Evolutionary conservation across 1,284 basidiomycete species (phyloP).

Genomic region (Tylopilus sp.): DNA sequence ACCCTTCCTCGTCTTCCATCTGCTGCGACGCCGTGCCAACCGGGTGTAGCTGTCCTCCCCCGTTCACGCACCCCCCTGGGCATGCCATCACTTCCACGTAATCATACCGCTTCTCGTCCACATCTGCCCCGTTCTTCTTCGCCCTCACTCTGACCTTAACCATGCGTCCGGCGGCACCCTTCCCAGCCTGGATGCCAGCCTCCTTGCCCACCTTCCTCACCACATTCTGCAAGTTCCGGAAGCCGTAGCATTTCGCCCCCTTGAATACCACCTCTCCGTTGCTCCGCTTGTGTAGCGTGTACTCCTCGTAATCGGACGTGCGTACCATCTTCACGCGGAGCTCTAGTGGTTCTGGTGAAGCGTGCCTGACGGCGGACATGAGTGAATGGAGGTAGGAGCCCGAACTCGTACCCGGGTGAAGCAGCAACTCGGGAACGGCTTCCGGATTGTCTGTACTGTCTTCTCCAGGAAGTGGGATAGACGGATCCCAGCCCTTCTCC

Average conservation of each 20-base stretch:
- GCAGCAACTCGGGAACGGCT: constrained; percentile 66
- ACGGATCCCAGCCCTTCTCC: constrained; percentile 80
- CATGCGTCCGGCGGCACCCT: constrained; percentile 61
- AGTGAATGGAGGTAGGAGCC: constrained; percentile 90
- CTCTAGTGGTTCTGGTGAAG: constrained; percentile 44
- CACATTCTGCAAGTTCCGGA: constrained; percentile 95
- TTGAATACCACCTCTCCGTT: constrained; percentile 74
- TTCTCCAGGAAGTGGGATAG: constrained; percentile 50
- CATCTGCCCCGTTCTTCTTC: constrained; percentile 33
- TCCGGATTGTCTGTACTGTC: constrained; percentile 15
- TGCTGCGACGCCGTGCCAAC: constrained; percentile 28
- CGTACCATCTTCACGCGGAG: constrained; percentile 53
- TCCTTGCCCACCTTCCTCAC: constrained; percentile 91
- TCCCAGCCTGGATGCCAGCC: constrained; percentile 69
- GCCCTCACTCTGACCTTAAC: constrained; percentile 35
- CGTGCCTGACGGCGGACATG: constrained; percentile 47
- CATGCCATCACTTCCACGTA: constrained; percentile 99
- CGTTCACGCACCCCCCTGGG: constrained; percentile 95
- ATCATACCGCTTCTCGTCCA: constrained; percentile 64
- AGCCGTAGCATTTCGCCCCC: constrained; percentile 95
- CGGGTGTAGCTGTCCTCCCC: constrained; percentile 89
- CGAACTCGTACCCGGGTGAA: constrained; percentile 84
- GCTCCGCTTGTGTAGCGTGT: constrained; percentile 52
- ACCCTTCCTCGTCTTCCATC: constrained; percentile 59
- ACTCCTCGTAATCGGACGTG: constrained; percentile 58